Evolutionary conservation across 2,329 filamentous ascomycete genomes (phyloP).

Genomic region (Cercospora sp.): DNA sequence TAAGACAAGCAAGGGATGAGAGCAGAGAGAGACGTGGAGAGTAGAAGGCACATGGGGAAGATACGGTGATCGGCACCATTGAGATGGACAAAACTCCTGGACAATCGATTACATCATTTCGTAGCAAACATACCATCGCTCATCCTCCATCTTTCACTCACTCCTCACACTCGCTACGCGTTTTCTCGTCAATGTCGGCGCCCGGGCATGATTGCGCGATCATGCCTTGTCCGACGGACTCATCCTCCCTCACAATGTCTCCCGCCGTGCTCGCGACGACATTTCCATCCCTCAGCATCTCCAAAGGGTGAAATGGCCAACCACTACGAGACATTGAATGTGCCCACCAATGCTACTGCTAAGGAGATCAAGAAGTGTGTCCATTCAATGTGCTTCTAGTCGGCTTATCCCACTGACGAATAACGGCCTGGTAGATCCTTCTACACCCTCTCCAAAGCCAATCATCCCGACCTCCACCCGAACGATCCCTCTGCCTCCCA

Average conservation of each 20-base stretch:
- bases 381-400: too few species aligned
- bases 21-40: too few species aligned
- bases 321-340: conserved; percentile 79
- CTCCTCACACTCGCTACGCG: not conserved
- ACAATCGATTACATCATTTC: not conserved
- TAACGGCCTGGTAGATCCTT: conserved; percentile 51
- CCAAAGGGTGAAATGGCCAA: conserved; percentile 47
- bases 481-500: conserved; percentile 68
- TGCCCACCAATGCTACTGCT: conserved; percentile 68
- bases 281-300: conserved; percentile 27
- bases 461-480: conserved; percentile 91
- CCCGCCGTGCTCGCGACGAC: conserved; percentile 12
- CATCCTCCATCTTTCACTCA: not conserved
- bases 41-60: too few species aligned
- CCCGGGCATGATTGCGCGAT: conserved; percentile 37
- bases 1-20: too few species aligned
- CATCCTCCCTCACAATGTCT: conserved; percentile 21
- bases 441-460: conserved; percentile 84
- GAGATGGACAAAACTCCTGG: too few species aligned
- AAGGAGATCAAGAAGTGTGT: conserved; percentile 76
- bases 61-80: too few species aligned
- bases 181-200: conserved; percentile 24
- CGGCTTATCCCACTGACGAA: too few species aligned
- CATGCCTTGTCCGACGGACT: conserved; percentile 34
- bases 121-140: not conserved